Conservation (phyloP, 352 stramenopile species). For the Phytopythium helicoides region DNA sequence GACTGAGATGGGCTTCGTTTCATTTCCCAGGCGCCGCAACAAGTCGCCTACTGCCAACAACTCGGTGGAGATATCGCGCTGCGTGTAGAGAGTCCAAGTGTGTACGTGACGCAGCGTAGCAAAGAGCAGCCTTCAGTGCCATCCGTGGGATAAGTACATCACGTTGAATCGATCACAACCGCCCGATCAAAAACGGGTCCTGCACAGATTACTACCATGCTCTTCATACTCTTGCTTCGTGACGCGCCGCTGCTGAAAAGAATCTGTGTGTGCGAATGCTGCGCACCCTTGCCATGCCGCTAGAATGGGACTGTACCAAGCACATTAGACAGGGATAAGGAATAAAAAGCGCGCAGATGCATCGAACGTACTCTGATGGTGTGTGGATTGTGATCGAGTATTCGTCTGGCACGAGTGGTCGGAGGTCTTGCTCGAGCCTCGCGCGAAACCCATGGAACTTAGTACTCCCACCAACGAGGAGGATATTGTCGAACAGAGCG, state of each 20-base stretch:
- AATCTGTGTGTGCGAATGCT: conserved; percentile 27
- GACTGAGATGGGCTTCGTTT: no score
- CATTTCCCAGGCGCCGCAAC: no score
- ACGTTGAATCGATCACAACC: no score
- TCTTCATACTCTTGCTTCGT: conserved; percentile 77
- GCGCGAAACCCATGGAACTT: conserved; percentile 84
- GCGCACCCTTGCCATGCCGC: conserved; percentile 58
- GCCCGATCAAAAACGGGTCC: conserved; percentile 23
- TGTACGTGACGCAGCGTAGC: no score
- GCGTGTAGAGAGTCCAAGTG: no score
- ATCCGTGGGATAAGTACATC: no score
- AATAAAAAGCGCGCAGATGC: conserved; percentile 4
- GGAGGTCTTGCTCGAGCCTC: conserved; percentile 63
- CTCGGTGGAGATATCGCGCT: no score
- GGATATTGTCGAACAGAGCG: conserved; percentile 84
- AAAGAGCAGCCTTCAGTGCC: no score
- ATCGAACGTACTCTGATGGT: conserved; percentile 49
- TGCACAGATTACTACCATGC: conserved; percentile 69
- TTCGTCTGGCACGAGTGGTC: conserved; percentile 50
- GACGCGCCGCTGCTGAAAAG: conserved; percentile 33
- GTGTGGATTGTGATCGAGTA: conserved; percentile 40
- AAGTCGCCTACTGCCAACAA: no score
- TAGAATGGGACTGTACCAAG: conserved; percentile 41
- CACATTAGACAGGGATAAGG: conserved; percentile 3
- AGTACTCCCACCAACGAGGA: conserved; percentile 86